These are phyloP conservation scores for Prinsepia uniflora DNA, from an alignment of 306 rosid genomes.

Conservation along the genomic window DNA sequence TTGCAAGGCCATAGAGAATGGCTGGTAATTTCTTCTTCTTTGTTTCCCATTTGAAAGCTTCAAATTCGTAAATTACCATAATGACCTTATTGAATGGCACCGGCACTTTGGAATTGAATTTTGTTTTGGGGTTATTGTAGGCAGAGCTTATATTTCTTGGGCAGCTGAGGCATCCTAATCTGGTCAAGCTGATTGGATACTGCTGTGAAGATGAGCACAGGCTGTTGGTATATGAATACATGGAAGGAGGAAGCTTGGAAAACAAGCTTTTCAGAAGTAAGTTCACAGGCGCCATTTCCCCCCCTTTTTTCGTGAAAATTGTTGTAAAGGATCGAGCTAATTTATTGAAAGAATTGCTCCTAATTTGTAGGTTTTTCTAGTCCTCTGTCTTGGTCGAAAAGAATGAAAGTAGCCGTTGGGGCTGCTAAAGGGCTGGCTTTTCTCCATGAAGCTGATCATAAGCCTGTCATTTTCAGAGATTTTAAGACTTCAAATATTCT, in stretches of 20 bases:
- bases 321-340: background rate
- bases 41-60: conserved; percentile 5
- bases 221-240: conserved; percentile 72
- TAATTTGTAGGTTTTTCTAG: conserved; percentile 52
- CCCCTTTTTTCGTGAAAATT: background rate
- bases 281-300: conserved; percentile 10
- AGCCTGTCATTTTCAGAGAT: conserved; percentile 80
- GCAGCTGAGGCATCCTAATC: conserved; percentile 71
- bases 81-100: background rate
- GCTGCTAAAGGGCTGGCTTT: conserved; percentile 76
- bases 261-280: conserved; percentile 66
- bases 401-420: conserved; percentile 75
- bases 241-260: conserved; percentile 74
- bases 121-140: conserved; percentile 30
- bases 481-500: conserved; percentile 79
- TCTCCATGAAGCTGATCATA: conserved; percentile 63
- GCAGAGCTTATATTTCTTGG: conserved; percentile 80
- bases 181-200: conserved; percentile 73
- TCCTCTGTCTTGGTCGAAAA: conserved; percentile 67
- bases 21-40: conserved; percentile 44
- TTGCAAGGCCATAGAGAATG: conserved; percentile 88
- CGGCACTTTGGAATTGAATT: background rate
- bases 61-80: background rate
- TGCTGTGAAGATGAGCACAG: conserved; percentile 71
- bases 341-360: background rate